Evolutionary conservation across 1,284 basidiomycete species (phyloP), one percentile per base, ranked within the genome.

Genomic region (Sporisorium exsertum): DNA sequence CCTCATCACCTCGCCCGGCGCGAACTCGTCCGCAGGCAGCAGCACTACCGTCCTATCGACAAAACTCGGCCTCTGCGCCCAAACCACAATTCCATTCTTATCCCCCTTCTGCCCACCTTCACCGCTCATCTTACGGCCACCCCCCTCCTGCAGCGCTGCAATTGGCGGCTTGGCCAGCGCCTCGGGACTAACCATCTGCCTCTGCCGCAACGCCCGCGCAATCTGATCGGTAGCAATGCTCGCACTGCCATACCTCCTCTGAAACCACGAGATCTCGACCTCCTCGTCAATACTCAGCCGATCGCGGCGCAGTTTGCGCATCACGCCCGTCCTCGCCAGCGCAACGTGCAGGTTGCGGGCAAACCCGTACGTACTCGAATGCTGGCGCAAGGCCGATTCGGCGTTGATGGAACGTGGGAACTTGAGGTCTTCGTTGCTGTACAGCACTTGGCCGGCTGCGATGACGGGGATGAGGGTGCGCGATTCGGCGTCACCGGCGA

Each of bases 231-330:
- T 60, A 10, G 78, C 51, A 32, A 82, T 74, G 50, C 64, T 64
- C 6, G 63, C 55, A 29, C 75, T 72, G 18, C 78, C 78, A 22
- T 82, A 82, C 8, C 64, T 57, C 8, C 72, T 53, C 57, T 77
- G 68, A 64, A 82, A 82, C 76, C 71, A 81, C 15, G 66, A 70
- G 58, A 82, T 75, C 57, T 82, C 81, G n/a, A 80, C 77, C 51
- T 81, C 80, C 40, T 79, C 45, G 13, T 68, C 62, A 49, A 74
- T 61, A 5, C 58, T 49, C 18, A 82, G 55, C 18, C 22, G 46
- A 2, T 67, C 66, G 16, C 63, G 49, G 13, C 70, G 62, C 24
- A 82, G 64, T 46, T 77, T 73, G 3, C 74, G 64, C 75, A 81
- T 77, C 6, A 82, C 65, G n/a, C 52, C 43, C 16, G 72, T 72